Conservation (phyloP, 192 early-diverging fungal genomes). For the Backusella australiensis region DNA sequence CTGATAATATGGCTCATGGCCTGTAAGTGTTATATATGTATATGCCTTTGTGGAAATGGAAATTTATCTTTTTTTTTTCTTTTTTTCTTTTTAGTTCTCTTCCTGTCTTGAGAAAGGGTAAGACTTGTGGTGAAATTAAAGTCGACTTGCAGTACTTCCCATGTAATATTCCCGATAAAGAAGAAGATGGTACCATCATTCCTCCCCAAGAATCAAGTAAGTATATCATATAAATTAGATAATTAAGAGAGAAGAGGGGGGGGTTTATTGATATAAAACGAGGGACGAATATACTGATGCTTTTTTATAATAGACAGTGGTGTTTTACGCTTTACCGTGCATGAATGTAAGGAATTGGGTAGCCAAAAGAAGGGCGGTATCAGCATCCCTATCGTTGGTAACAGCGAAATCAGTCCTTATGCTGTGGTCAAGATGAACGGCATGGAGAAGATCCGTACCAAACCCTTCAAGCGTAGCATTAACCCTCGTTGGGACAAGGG, state of each 20-base stretch:
- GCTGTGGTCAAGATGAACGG: slow-evolving; percentile 58
- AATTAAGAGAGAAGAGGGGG: not conserved
- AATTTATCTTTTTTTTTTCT: not conserved
- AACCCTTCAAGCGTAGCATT: slow-evolving; percentile 66
- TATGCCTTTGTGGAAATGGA: not conserved
- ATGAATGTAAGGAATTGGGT: slow-evolving; percentile 67
- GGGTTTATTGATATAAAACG: not conserved
- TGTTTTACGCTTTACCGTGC: slow-evolving; percentile 64
- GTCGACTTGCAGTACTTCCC: slow-evolving; percentile 40
- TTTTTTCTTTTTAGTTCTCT: slow-evolving; percentile 21
- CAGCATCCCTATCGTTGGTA: slow-evolving; percentile 35
- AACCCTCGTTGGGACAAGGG: slow-evolving; percentile 80
- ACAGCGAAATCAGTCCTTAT: slow-evolving; percentile 42
- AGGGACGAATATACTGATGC: not conserved
- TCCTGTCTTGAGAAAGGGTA: slow-evolving; percentile 28
- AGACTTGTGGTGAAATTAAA: slow-evolving; percentile 46
- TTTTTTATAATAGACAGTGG: slow-evolving; percentile 50
- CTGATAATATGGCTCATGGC: slow-evolving; percentile 40
- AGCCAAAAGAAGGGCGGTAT: slow-evolving; percentile 33
- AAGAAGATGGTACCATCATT: slow-evolving; percentile 42
- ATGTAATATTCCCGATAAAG: slow-evolving; percentile 32
- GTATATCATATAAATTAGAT: not conserved
- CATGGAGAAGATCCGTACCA: slow-evolving; percentile 50
- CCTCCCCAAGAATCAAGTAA: slow-evolving; percentile 50
- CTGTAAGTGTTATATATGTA: slow-evolving; percentile 35